Conservation (phyloP, 192 early-diverging fungal genomes). For the Linderina pennispora region DNA sequence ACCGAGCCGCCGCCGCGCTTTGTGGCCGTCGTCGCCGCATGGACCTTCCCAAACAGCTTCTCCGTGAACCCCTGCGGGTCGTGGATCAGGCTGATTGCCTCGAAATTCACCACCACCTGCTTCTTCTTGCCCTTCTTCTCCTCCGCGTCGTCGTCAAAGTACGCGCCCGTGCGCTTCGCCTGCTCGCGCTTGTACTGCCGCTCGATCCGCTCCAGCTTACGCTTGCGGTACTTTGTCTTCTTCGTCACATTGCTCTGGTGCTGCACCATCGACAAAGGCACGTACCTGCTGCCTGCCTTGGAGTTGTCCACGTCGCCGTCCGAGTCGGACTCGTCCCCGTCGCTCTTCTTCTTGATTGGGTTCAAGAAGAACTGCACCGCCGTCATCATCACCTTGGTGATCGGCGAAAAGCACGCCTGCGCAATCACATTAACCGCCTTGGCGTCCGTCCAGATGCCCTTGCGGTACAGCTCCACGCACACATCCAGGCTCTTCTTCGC, state of each 20-base stretch:
- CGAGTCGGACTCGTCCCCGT: conserved; percentile 65
- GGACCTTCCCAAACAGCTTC: conserved; percentile 82
- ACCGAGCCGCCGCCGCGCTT: conserved; percentile 53
- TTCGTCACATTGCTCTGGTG: conserved; percentile 77
- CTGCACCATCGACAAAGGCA: conserved; percentile 69
- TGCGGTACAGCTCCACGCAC: conserved; percentile 96
- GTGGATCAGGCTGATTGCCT: conserved; percentile 89
- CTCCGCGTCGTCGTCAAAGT: conserved; percentile 15
- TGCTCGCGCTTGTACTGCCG: conserved; percentile 18
- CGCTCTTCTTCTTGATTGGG: conserved; percentile 54
- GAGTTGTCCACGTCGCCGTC: conserved; percentile 45
- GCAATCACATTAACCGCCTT: conserved; percentile 99
- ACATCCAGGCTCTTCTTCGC: conserved; percentile 95
- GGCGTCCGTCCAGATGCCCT: conserved; percentile 95
- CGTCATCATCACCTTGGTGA: conserved; percentile 86
- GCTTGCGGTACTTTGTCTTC: conserved; percentile 77
- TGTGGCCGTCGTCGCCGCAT: conserved; percentile 39
- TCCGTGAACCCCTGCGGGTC: conserved; percentile 98
- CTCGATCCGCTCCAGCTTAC: conserved; percentile 71
- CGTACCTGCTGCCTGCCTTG: conserved; percentile 25
- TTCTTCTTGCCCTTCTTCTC: conserved; percentile 51
- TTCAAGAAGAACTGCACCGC: conserved; percentile 95
- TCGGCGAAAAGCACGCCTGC: conserved; percentile 90
- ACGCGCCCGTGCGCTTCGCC: conserved; percentile 54
- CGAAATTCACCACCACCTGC: conserved; percentile 82